Base-by-base conservation (phyloP, 2,329 filamentous ascomycete genomes). In the Neofusicoccum laricinum region DNA sequence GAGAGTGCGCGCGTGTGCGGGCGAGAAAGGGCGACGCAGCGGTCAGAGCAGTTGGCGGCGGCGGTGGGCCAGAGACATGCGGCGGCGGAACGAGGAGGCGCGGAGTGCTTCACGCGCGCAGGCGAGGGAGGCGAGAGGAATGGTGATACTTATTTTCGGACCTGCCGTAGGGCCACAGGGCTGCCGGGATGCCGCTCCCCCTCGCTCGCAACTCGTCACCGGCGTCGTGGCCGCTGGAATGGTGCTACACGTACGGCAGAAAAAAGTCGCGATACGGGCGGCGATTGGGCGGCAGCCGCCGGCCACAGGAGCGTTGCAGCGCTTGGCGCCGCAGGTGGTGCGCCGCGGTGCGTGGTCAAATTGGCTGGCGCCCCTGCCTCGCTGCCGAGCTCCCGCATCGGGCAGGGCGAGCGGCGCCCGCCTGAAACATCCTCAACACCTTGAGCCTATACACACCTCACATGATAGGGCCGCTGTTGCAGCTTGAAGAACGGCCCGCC, bases 281-380 rank as follows among this genome's bases (percentile, higher is more conserved):
- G 55, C 55, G n/a, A 59, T 59, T 59, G 55, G 55, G 36, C 40
- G 55, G 21, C 3, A n/a, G 40, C 17, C 12, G 7, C 32, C 21
- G 14, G n/a, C 38, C n/a, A 46, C 46, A 34, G 55, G 55, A 59
- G 55, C 30, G 10, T n/a, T 34, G 25, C 30, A 34, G 55, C 41
- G 55, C 55, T 59, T 59, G 55, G 55, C 55, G n/a, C 5, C 25
- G 55, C 55, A 45, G 14, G 55, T 59, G 55, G 55, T 59, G 55
- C 55, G 12, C 10, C 14, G 55, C 30, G 55, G 55, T 12, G 41
- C 55, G 55, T 59, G 55, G 43, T 34, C 21, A 21, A 32, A 46
- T 46, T 59, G n/a, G 11, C 25, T 15, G 25, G 15, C 15, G 8
- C 55, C 55, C 55, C 55, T 59, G 30, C 30, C 11, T 12, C 38